Evolutionary conservation across 2,329 filamentous ascomycete species (phyloP).

Genomic region (Fusarium temperatum): DNA sequence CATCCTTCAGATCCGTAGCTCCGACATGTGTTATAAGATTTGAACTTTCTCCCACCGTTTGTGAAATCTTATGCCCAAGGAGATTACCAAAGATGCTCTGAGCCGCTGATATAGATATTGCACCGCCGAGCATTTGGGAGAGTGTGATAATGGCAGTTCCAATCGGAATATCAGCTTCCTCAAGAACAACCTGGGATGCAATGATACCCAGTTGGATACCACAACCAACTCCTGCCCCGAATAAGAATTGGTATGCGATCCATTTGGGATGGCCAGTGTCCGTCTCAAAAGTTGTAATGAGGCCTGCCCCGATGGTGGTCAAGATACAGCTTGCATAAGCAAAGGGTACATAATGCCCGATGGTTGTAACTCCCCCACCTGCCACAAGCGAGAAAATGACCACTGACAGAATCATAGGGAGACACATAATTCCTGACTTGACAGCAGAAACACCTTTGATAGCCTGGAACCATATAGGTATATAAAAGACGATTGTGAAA

Average conservation of each 20-base stretch:
- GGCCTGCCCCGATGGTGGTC: slow-evolving; percentile 49
- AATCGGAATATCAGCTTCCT: background rate
- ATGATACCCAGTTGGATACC: slow-evolving; percentile 58
- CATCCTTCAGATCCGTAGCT: background rate
- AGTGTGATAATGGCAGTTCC: background rate
- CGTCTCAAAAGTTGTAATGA: slow-evolving; percentile 51
- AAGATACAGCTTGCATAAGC: background rate
- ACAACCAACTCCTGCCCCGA: slow-evolving; percentile 54
- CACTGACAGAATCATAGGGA: slow-evolving; percentile 53
- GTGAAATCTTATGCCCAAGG: background rate
- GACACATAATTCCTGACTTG: slow-evolving; percentile 51
- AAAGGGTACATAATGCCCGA: background rate
- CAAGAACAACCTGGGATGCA: slow-evolving; percentile 47
- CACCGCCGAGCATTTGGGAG: background rate
- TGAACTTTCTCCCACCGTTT: background rate
- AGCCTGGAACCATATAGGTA: slow-evolving; percentile 55
- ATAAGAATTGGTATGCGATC: slow-evolving; percentile 61
- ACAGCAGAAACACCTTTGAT: slow-evolving; percentile 50
- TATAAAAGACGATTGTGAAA: slow-evolving; percentile 45
- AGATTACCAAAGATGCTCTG: background rate
- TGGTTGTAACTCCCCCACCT: background rate
- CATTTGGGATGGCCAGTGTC: slow-evolving; percentile 50
- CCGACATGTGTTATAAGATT: background rate
- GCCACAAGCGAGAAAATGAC: slow-evolving; percentile 48
- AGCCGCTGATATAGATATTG: background rate